Evolutionary conservation across 371 early-diverging fungal genomes (phyloP), one percentile per base, ranked within the genome.

Genomic region (Funneliformis caledonium): DNA sequence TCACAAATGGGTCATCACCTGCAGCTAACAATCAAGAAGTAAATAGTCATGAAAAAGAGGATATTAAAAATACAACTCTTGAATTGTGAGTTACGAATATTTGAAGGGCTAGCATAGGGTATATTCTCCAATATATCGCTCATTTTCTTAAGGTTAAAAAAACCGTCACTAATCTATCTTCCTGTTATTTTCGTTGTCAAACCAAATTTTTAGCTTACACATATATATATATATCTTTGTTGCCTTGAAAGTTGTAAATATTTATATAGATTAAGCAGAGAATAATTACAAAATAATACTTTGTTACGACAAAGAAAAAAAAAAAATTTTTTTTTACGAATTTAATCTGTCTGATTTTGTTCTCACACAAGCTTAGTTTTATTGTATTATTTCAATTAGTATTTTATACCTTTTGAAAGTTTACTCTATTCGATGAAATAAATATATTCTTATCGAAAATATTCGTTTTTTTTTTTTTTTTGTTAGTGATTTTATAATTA

Each of bases 201-300:
- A 16, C 52, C 12, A 52, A 52, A 52, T 52, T 52, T 65, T 65
- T 65, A 14, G 33, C 16, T 31, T 31, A 8, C 14, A 16, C 14
- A 16, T 65, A 65, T 65, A 33, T 26, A 26, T 12, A 16, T 65
- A 65, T 65, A 33, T 26, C 42, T 14, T 14, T 65, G 12, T 65
- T 65, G 14, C 33, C 19, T 31, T 37, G 37, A 65, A 31, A 65
- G 67, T 65, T 65, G 67, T 65, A 65, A 65, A 65, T 65, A 65
- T 65, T 65, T 65, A 65, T 37, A 65, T 65, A 65, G 67, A 65
- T 37, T 65, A 65, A 37, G 37, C 67, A 19, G 67, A 37, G 67
- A 37, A 33, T 31, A 33, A 10, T 14, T 31, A 9, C 65, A 65
- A 65, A 62, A 52, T 52, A 52, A 52, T 52, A 52, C 16, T 52